Percentiles rank a stretch among this genome's conserved stretches.
phyloP scores from a whole-genome alignment of 257 asterid genomes.

The Solanum rostratum region DNA sequence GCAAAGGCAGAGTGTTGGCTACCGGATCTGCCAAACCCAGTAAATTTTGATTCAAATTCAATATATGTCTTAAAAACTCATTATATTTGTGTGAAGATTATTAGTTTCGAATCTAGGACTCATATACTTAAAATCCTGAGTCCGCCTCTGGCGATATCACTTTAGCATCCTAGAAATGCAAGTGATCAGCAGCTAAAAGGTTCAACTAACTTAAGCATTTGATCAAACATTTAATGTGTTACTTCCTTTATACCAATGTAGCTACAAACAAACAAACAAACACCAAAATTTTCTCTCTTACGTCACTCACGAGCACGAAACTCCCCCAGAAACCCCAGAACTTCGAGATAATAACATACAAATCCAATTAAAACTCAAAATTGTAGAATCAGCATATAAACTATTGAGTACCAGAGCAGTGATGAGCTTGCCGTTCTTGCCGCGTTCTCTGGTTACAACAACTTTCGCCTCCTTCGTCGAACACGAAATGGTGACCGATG shows the following conservation, averaged over 20 bases:
- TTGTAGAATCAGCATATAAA: neutral
- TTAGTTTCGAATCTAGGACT: neutral
- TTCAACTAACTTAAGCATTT: slow-evolving; percentile 6
- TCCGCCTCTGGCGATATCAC: neutral
- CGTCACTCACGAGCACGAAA: neutral
- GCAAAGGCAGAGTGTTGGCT: neutral
- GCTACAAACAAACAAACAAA: neutral
- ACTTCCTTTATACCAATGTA: neutral
- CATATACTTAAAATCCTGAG: neutral
- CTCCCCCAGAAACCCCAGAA: neutral
- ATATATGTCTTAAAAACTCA: neutral
- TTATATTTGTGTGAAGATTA: neutral
- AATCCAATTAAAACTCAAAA: neutral
- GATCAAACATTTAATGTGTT: slow-evolving; percentile 13
- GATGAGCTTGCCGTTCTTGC: slow-evolving; percentile 67
- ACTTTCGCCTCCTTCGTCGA: slow-evolving; percentile 30
- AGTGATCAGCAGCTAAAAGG: neutral
- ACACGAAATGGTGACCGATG: slow-evolving; percentile 19
- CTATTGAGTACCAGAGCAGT: slow-evolving; percentile 38
- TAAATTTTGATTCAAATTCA: neutral
- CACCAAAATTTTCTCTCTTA: neutral
- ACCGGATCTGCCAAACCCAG: neutral
- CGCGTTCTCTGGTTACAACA: slow-evolving; percentile 80
- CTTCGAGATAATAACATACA: neutral
- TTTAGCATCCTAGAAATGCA: neutral